phyloP scores from a whole-genome alignment of 208 protist species.

The Leptomonas seymouri region DNA sequence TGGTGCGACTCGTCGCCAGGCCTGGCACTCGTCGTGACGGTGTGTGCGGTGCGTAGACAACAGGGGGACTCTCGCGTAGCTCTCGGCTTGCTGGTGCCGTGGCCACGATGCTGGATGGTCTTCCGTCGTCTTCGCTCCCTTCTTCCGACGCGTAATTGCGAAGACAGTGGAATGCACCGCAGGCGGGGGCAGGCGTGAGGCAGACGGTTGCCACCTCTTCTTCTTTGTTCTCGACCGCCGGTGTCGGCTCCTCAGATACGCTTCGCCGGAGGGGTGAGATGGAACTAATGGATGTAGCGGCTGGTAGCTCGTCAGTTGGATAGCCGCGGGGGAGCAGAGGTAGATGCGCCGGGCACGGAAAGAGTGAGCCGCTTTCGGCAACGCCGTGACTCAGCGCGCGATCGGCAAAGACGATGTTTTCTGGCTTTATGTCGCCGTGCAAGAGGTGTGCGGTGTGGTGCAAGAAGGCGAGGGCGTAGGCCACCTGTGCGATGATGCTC shows the following conservation, averaged over 20 bases:
- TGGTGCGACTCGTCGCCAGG: slow-evolving; percentile 10
- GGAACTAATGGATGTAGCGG: too few species aligned
- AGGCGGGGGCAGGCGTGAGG: too few species aligned
- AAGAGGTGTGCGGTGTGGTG: slow-evolving; percentile 67
- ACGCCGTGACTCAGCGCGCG: slow-evolving; percentile 12
- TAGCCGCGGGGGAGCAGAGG: background rate
- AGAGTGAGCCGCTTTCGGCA: background rate
- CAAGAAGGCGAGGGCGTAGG: slow-evolving; percentile 74
- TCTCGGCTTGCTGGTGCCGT: background rate
- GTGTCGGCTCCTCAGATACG: too few species aligned
- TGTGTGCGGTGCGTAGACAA: slow-evolving; percentile 6
- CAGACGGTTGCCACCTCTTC: too few species aligned
- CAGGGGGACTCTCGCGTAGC: background rate
- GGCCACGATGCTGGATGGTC: background rate
- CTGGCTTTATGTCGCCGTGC: slow-evolving; percentile 96
- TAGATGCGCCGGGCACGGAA: background rate
- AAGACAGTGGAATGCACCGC: too few species aligned
- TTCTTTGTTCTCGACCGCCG: too few species aligned
- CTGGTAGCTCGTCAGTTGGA: background rate
- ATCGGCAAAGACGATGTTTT: slow-evolving; percentile 78
- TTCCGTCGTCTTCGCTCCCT: background rate
- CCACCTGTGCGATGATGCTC: slow-evolving; percentile 80
- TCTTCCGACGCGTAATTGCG: too few species aligned
- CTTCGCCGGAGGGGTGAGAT: too few species aligned
- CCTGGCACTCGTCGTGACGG: slow-evolving; percentile 4